Evolutionary conservation across 371 early-diverging fungal species (phyloP).

Genomic region (Saksenaea oblongispora): DNA sequence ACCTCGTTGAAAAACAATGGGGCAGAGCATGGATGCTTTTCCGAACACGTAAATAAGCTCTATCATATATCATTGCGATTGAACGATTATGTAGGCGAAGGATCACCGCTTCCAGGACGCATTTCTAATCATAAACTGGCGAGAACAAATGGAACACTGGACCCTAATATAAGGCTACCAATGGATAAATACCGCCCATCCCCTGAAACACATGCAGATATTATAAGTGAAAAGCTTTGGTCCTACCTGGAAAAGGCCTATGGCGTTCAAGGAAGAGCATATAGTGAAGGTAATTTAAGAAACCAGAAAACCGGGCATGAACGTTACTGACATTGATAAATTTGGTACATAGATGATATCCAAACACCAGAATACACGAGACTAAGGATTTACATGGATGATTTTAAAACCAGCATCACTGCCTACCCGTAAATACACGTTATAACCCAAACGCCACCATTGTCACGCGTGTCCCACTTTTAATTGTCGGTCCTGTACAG

Average conservation of each 20-base stretch:
- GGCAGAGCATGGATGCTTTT: slow-evolving; percentile 48
- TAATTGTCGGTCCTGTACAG: no score
- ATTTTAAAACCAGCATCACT: slow-evolving; percentile 43
- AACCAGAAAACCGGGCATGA: slow-evolving; percentile 2
- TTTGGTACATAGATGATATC: slow-evolving; percentile 28
- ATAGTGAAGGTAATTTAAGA: slow-evolving; percentile 37
- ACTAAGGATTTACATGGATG: slow-evolving; percentile 43
- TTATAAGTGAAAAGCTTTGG: slow-evolving; percentile 45
- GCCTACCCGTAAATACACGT: slow-evolving; percentile 31
- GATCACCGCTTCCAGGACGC: slow-evolving; percentile 37
- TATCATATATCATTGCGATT: neutral
- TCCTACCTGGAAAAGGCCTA: slow-evolving; percentile 36
- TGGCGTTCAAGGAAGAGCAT: slow-evolving; percentile 45
- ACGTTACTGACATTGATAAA: neutral
- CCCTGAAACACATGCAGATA: slow-evolving; percentile 51
- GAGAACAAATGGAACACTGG: slow-evolving; percentile 36
- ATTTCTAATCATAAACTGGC: slow-evolving; percentile 40
- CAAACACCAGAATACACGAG: slow-evolving; percentile 45
- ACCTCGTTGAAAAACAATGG: slow-evolving; percentile 45
- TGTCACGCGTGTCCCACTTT: neutral
- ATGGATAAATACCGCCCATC: slow-evolving; percentile 48
- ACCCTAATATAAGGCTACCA: slow-evolving; percentile 44
- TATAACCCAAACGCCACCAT: neutral
- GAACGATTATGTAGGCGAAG: slow-evolving; percentile 29
- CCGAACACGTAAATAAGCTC: slow-evolving; percentile 42